Evolutionary conservation across 2,329 filamentous ascomycete species (phyloP).

Genomic region (Scytalidium lignicola): DNA sequence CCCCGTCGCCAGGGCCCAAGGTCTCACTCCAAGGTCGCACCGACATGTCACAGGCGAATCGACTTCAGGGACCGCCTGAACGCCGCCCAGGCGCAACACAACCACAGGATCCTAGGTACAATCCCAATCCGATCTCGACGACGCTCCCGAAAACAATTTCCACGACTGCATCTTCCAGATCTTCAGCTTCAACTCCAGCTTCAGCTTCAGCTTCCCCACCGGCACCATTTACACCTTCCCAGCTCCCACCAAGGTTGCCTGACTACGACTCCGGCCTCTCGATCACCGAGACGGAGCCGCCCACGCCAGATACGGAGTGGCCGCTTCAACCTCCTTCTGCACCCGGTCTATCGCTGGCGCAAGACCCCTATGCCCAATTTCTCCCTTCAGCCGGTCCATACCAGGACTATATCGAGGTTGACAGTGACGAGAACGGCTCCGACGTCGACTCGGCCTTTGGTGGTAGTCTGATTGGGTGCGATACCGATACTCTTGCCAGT

Average conservation of each 20-base stretch:
- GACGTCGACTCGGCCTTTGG: constrained; percentile 12
- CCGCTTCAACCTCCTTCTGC: neutral
- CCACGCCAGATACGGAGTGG: neutral
- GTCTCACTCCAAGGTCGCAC: neutral
- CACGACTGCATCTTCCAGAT: too few relatives aligned
- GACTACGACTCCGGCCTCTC: neutral
- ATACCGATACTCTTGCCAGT: constrained; percentile 14
- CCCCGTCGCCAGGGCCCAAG: neutral
- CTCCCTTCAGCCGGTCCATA: neutral
- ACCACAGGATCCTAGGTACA: neutral
- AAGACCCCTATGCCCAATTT: neutral
- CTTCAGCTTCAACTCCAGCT: neutral
- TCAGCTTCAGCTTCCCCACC: too few relatives aligned
- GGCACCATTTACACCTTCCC: too few relatives aligned
- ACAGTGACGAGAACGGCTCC: neutral
- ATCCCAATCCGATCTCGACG: neutral
- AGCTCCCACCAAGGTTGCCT: neutral
- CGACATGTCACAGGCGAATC: neutral
- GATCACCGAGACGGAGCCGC: neutral
- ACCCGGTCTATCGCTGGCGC: neutral
- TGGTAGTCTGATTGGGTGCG: constrained; percentile 12
- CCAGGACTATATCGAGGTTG: neutral
- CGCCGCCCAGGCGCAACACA: neutral
- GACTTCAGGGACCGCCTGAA: neutral
- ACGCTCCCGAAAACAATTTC: neutral